Conservation (phyloP, 2,329 filamentous ascomycete species). For the Ophiostoma fasciatum region DNA sequence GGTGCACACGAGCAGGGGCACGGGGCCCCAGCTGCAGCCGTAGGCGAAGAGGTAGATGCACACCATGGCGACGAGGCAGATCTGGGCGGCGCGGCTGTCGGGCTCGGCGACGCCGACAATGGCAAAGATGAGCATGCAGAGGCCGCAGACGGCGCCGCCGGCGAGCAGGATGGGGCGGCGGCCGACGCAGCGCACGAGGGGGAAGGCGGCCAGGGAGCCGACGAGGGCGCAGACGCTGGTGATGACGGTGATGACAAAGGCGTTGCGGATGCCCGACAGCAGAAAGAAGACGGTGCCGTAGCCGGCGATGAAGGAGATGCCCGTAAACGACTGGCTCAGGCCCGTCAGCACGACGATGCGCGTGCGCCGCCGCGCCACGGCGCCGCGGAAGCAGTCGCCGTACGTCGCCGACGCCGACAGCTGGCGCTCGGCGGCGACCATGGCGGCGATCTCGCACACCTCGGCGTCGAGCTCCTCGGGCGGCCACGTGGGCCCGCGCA, state of each 20-base stretch:
- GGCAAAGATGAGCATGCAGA: neutral
- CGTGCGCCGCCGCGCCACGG: conserved; percentile 34
- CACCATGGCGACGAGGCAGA: neutral
- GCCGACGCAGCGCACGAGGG: neutral
- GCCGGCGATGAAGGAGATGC: conserved; percentile 21
- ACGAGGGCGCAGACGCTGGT: conserved; percentile 35
- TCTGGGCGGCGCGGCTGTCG: neutral
- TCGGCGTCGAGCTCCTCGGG: conserved; percentile 14
- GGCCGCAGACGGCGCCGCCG: neutral
- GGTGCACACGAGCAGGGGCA: neutral
- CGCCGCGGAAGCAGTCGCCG: conserved; percentile 31
- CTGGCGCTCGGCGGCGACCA: conserved; percentile 20
- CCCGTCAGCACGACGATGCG: conserved; percentile 20
- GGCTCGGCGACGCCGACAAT: neutral
- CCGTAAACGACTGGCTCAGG: conserved; percentile 12
- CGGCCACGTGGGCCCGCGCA: conserved; percentile 18
- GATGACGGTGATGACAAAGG: conserved; percentile 41
- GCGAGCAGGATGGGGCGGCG: neutral
- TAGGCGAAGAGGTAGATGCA: neutral
- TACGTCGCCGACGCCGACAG: conserved; percentile 19
- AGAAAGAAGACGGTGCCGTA: conserved; percentile 44
- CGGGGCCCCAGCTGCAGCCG: conserved; percentile 1
- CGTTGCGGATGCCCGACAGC: conserved; percentile 38
- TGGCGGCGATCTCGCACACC: conserved; percentile 21
- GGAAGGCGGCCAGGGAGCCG: conserved; percentile 23